phyloP scores from a whole-genome alignment of 306 rosid genomes.

The Herpetospermum pedunculosum region DNA sequence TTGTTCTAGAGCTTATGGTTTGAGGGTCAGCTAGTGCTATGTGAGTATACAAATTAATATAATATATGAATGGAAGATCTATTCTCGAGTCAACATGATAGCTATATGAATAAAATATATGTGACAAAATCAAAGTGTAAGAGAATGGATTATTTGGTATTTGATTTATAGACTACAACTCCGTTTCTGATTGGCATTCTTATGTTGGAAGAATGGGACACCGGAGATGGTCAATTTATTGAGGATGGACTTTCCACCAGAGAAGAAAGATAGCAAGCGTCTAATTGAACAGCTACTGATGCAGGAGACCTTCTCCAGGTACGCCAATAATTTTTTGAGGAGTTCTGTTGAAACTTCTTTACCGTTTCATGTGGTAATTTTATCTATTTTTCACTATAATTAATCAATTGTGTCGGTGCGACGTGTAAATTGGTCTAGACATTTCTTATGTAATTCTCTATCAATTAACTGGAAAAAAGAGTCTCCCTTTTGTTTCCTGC shows the following conservation, averaged over 20 bases:
- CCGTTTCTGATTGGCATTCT: neutral
- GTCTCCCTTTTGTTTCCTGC: neutral
- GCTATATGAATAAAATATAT: neutral
- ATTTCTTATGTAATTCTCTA: neutral
- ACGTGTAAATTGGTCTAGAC: neutral
- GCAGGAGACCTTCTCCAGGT: slow-evolving; percentile 90
- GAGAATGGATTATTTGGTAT: neutral
- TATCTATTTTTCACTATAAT: neutral
- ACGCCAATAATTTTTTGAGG: slow-evolving; percentile 2
- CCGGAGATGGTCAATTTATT: slow-evolving; percentile 16
- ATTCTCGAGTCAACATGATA: neutral
- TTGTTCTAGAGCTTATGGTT: neutral
- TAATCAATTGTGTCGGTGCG: neutral
- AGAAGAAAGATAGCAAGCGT: slow-evolving; percentile 35
- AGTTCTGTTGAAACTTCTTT: neutral
- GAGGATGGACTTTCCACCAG: slow-evolving; percentile 31
- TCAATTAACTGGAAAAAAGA: neutral
- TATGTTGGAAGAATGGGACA: slow-evolving; percentile 30
- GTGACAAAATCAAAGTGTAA: neutral
- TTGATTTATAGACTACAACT: neutral
- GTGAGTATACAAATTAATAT: neutral
- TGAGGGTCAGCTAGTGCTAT: neutral
- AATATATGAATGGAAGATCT: neutral
- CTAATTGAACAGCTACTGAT: slow-evolving; percentile 53
- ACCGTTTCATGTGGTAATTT: neutral